Conservation (phyloP, 495 filamentous ascomycete species). For the Hypoxylon crocopeplum region DNA sequence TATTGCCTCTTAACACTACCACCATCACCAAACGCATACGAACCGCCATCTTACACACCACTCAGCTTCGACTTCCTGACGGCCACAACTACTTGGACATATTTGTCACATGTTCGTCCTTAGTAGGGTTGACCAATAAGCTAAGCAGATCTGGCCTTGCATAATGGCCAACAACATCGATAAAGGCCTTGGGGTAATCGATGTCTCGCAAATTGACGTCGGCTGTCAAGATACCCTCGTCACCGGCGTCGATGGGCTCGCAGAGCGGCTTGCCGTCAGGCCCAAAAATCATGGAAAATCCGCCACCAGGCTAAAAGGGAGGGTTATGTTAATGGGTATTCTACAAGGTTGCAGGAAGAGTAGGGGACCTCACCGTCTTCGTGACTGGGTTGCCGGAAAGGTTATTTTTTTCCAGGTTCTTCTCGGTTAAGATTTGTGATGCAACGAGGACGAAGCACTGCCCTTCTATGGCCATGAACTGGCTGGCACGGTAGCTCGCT, state of each 20-base stretch:
- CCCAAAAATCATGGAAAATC: conserved; percentile 58
- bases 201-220: conserved; percentile 55
- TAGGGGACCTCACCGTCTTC: conserved; percentile 38
- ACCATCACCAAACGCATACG: background rate
- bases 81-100: conserved; percentile 36
- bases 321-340: conserved; percentile 26
- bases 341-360: background rate
- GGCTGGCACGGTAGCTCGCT: conserved; percentile 45
- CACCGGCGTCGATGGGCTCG: conserved; percentile 40
- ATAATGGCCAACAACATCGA: conserved; percentile 60
- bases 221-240: conserved; percentile 55
- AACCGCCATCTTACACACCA: background rate
- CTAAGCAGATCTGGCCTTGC: conserved; percentile 62
- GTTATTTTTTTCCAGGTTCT: conserved; percentile 45
- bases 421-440: conserved; percentile 53
- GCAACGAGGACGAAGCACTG: conserved; percentile 58
- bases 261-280: conserved; percentile 60
- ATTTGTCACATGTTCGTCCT: conserved; percentile 40
- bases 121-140: conserved; percentile 51
- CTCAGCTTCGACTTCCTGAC: background rate
- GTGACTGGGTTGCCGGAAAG: conserved; percentile 43
- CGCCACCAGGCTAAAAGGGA: conserved; percentile 50
- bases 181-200: conserved; percentile 48
- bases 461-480: conserved; percentile 58
- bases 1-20: background rate